A percentile compares a stretch with the other conserved stretches of the same genome.
phyloP scores from a whole-genome alignment of 2,329 filamentous ascomycete species.

The Fusarium burgessii region DNA sequence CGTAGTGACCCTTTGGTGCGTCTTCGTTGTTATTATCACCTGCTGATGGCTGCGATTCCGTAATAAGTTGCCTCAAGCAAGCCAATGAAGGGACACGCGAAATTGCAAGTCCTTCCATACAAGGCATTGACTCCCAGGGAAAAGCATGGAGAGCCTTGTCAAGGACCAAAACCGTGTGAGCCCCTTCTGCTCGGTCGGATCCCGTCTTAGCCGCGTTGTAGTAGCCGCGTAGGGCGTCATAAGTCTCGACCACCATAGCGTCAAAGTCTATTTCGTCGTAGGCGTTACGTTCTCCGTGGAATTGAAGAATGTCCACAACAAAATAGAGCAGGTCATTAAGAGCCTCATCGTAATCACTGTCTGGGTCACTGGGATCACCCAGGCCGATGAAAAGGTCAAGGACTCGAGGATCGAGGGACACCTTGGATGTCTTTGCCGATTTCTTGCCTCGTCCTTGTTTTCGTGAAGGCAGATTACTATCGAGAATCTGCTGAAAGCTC shows the following conservation, averaged over 20 bases:
- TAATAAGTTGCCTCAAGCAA: constrained; percentile 80
- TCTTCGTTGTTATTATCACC: constrained; percentile 22
- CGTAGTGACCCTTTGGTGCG: constrained; percentile 61
- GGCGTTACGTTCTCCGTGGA: constrained; percentile 94
- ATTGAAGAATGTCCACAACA: constrained; percentile 94
- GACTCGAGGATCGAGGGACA: constrained; percentile 70
- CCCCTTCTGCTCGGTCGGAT: constrained; percentile 56
- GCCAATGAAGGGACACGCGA: constrained; percentile 90
- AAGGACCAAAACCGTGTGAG: constrained; percentile 87
- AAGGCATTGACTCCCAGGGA: constrained; percentile 96
- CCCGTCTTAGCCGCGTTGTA: constrained; percentile 64
- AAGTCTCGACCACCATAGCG: constrained; percentile 85
- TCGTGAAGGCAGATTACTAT: constrained; percentile 87
- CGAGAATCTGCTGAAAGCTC: constrained; percentile 81
- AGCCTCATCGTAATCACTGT: constrained; percentile 84
- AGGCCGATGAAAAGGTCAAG: constrained; percentile 91
- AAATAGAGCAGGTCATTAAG: constrained; percentile 96
- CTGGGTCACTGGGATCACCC: constrained; percentile 75
- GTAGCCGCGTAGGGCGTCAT: constrained; percentile 86
- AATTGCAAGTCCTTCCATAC: constrained; percentile 81
- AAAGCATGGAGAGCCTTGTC: constrained; percentile 93
- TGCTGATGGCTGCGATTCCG: constrained; percentile 57
- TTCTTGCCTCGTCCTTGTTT: constrained; percentile 70
- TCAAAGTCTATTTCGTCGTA: constrained; percentile 99
- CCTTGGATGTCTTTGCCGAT: constrained; percentile 55